Evolutionary conservation across 1,284 basidiomycete genomes (phyloP), one percentile per base, ranked within the genome.

Genomic region (Tremellales sp.): DNA sequence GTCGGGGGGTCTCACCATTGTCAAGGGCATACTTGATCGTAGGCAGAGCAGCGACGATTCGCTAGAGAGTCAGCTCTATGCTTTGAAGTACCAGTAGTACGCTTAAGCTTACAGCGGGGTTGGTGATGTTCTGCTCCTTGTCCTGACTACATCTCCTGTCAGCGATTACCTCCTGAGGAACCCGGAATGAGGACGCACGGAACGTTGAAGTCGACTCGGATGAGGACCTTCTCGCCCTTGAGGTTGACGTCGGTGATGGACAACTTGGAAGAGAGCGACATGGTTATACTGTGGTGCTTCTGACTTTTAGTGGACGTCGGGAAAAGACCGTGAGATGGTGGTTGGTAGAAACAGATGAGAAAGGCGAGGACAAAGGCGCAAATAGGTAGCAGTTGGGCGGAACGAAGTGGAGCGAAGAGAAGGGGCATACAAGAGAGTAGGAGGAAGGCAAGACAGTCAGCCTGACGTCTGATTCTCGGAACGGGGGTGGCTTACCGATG

Each of bases 181-280:
- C 26, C 12, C 5, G 15, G 33, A 31, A 4, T 8, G 13, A 15
- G 13, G 3, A 60, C 65, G 55, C 15, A 65, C 65, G 94, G 94
- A 61, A 98, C 94, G 77, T 98, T 98, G 80, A 98, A 98, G 82
- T 98, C 96, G 65, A 97, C 89, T 60, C 91, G 87, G 73, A 96
- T 90, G 65, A 97, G 85, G 68, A 97, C 92, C 61, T 88, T 87
- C 64, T 75, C 72, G 72, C 79, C 87, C 68, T 84, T 84, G 79
- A 97, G 85, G 65, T 87, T 83, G 70, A 93, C 79, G 78, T 97
- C 94, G 60, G 85, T 88, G 77, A 98, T 91, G 60, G 86, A 81
- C 62, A 94, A 82, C 75, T 94, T 97, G 79, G 85, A 91, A 35
- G 93, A 86, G 75, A 97, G 87, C 60, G 93, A 97, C 93, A 96